Evolutionary conservation across 352 stramenopile genomes (phyloP).

Genomic region (Achlya hypogyna): DNA sequence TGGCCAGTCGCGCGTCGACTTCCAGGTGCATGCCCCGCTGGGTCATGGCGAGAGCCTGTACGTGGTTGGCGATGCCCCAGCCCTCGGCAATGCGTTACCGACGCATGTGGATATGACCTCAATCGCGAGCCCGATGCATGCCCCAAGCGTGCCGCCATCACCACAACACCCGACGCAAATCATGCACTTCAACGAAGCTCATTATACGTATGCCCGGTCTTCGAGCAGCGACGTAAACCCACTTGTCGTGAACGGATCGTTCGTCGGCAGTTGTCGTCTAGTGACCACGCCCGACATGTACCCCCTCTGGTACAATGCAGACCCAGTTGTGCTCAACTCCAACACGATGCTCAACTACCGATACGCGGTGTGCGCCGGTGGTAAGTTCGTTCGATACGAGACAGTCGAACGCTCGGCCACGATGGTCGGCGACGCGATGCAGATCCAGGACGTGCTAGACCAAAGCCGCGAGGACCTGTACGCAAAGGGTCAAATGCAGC

Average conservation of each 20-base stretch:
- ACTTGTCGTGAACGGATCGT: constrained; percentile 30
- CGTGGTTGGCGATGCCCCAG: constrained; percentile 65
- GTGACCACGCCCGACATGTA: constrained; percentile 82
- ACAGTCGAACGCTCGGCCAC: constrained; percentile 23
- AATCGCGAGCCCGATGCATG: constrained; percentile 9
- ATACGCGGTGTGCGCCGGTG: constrained; percentile 76
- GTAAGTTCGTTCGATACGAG: constrained; percentile 71
- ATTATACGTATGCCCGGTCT: constrained; percentile 2
- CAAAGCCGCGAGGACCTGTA: constrained; percentile 12
- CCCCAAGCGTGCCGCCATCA: constrained; percentile 25
- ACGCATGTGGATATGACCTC: constrained; percentile 2
- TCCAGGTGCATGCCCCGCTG: constrained; percentile 66
- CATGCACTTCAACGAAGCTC: constrained; percentile 3
- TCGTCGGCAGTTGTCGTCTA: constrained; percentile 40
- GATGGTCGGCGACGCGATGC: constrained; percentile 22
- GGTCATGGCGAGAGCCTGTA: constrained; percentile 74
- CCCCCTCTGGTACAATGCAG: constrained; percentile 85
- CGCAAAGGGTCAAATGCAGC: not conserved
- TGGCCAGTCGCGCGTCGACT: constrained; percentile 47
- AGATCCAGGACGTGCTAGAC: constrained; percentile 63
- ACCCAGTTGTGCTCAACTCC: constrained; percentile 57
- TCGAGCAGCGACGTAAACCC: constrained; percentile 10
- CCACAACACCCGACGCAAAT: constrained; percentile 38
- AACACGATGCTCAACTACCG: constrained; percentile 66
- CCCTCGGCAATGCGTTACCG: constrained; percentile 29